Evolutionary conservation across 768 basidiomycete genomes (phyloP), one percentile per base, ranked within the genome.

Genomic region (Boletus pseudo-olivaceus): DNA sequence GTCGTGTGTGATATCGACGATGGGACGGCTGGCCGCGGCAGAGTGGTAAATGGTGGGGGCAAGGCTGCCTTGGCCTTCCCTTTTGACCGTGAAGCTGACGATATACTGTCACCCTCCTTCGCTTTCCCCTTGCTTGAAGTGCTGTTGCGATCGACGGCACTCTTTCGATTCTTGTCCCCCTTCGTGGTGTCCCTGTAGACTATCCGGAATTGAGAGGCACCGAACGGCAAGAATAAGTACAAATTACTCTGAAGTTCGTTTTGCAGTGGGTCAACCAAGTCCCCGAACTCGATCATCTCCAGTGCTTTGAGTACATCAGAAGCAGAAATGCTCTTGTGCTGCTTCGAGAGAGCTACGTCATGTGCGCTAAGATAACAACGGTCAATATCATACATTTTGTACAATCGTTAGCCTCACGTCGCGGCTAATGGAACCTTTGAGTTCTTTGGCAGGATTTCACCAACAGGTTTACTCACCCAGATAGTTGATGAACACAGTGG

Each of bases 401-500:
- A 43, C 19, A n/a, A 40, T 26, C 7, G 7, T 40, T 4, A 4
- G 7, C 65, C 77, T 65, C 57, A 80, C 80, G 74, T 77, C 34
- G 79, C 75, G 57, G 76, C 79, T 82, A 55, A 54, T 47, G 7
- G 19, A 49, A 34, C 40, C 8, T 14, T 23, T 60, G 27, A 57
- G 56, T 30, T 20, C 23, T 4, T 40, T 29, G n/a, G 51, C 10
- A 23, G 7, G 19, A 37, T 20, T 46, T 3, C 35, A 20, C 27
- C 17, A 7, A 27, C 44, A 12, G 20, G 12, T 10, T 8, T 17
- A 39, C 85, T 61, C 68, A 88, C 95, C 87, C 8, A 98, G 76
- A 62, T 94, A 96, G 69, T 90, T 95, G 61, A 99, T 94, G 69
- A 98, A 98, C 48, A 98, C 88, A 0, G 95, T 95, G 4, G 94